Percentiles rank a stretch among this genome's conserved stretches.
Conservation (phyloP, 768 basidiomycete genomes). For the Lanmaoa pseudosensibilis region DNA sequence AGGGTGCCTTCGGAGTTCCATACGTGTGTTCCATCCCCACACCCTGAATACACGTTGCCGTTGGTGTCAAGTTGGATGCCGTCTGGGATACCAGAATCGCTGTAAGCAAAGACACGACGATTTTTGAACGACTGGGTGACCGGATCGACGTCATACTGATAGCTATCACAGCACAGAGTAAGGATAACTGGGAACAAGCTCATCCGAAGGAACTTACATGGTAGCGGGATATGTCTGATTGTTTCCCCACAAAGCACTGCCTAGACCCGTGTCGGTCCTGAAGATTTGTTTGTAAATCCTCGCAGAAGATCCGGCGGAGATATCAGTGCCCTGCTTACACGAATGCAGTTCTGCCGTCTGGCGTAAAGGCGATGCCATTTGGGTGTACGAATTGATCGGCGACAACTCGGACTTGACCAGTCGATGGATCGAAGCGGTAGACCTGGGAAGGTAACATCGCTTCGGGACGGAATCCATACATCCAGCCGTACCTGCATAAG, state of each 20-base stretch:
- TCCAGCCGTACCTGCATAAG: slow-evolving; percentile 54
- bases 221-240: slow-evolving; percentile 66
- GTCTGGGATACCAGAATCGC: slow-evolving; percentile 70
- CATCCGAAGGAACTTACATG: slow-evolving; percentile 47
- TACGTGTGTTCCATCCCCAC: slow-evolving; percentile 70
- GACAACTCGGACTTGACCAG: too few species aligned
- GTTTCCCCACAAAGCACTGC: slow-evolving; percentile 45
- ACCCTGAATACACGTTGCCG: slow-evolving; percentile 68
- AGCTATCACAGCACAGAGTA: slow-evolving; percentile 39
- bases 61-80: slow-evolving; percentile 63
- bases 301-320: not conserved
- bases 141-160: slow-evolving; percentile 72
- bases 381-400: too few species aligned
- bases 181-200: not conserved
- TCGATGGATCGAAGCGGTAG: too few species aligned
- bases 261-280: slow-evolving; percentile 33
- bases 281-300: slow-evolving; percentile 19
- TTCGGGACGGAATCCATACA: slow-evolving; percentile 63
- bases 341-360: too few species aligned
- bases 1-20: slow-evolving; percentile 57
- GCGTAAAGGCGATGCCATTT: too few species aligned
- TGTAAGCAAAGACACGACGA: too few species aligned
- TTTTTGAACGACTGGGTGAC: too few species aligned
- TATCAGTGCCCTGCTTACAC: slow-evolving; percentile 17
- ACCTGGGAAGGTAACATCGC: slow-evolving; percentile 53